Conservation (phyloP, 495 filamentous ascomycete species). For the Daldinia grandis region DNA sequence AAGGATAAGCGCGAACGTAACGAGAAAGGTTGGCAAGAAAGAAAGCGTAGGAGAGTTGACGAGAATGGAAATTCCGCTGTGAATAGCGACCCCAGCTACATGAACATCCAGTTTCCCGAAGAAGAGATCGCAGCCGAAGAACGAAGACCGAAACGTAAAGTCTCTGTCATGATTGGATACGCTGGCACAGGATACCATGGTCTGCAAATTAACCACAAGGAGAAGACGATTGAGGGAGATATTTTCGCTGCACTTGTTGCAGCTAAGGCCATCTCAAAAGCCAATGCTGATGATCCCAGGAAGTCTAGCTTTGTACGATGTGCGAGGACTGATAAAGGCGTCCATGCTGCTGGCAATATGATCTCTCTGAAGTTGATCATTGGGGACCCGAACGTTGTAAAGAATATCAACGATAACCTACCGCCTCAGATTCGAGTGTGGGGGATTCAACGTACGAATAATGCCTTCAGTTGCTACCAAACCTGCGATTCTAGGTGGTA, state of each 20-base stretch:
- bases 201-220: slow-evolving; percentile 81
- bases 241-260: slow-evolving; percentile 89
- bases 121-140: slow-evolving; percentile 87
- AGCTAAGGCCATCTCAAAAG: slow-evolving; percentile 92
- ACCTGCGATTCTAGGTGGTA: slow-evolving; percentile 93
- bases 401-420: slow-evolving; percentile 88
- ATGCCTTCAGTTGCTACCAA: slow-evolving; percentile 89
- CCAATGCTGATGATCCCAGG: slow-evolving; percentile 94
- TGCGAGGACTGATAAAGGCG: slow-evolving; percentile 95
- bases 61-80: slow-evolving; percentile 49
- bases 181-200: slow-evolving; percentile 97
- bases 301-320: slow-evolving; percentile 95
- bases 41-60: slow-evolving; percentile 46
- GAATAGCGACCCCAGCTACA: slow-evolving; percentile 60
- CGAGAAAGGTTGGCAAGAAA: slow-evolving; percentile 42
- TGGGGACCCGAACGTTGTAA: slow-evolving; percentile 84
- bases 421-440: slow-evolving; percentile 91
- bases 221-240: slow-evolving; percentile 97
- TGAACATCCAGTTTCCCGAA: slow-evolving; percentile 55
- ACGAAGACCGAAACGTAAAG: slow-evolving; percentile 91
- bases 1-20: slow-evolving; percentile 27
- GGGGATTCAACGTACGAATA: slow-evolving; percentile 85
- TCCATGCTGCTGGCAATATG: slow-evolving; percentile 96
- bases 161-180: slow-evolving; percentile 93
- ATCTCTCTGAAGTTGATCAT: slow-evolving; percentile 95